Evolutionary conservation across 164 flowering plant species (phyloP).

Genomic region (Sedum album): DNA sequence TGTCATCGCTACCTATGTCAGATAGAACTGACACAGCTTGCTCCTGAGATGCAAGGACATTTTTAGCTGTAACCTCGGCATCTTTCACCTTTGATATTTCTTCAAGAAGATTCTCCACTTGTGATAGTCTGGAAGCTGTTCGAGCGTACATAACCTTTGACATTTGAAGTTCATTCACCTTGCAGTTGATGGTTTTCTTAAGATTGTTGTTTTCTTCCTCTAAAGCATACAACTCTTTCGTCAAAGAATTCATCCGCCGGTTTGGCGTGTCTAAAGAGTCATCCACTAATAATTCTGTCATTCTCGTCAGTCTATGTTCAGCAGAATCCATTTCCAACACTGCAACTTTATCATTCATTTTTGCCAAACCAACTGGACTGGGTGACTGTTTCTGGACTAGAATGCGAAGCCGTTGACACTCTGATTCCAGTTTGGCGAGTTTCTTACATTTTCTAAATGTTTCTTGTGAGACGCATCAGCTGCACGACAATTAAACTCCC

Average conservation of each 20-base stretch:
- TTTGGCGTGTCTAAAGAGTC: slow-evolving; percentile 20
- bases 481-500: slow-evolving; percentile 41
- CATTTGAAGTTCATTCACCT: slow-evolving; percentile 30
- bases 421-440: slow-evolving; percentile 52
- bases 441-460: slow-evolving; percentile 44
- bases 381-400: slow-evolving; percentile 50
- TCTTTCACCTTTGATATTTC: slow-evolving; percentile 18
- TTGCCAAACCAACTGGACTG: slow-evolving; percentile 45
- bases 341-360: slow-evolving; percentile 50
- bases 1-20: slow-evolving; percentile 43
- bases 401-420: slow-evolving; percentile 51
- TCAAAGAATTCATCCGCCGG: slow-evolving; percentile 22
- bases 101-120: slow-evolving; percentile 23
- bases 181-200: slow-evolving; percentile 29
- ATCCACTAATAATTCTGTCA: slow-evolving; percentile 23
- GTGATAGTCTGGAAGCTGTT: slow-evolving; percentile 26
- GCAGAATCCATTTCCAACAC: slow-evolving; percentile 26
- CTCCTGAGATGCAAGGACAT: slow-evolving; percentile 13
- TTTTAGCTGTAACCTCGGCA: slow-evolving; percentile 13
- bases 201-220: slow-evolving; percentile 51
- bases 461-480: slow-evolving; percentile 43
- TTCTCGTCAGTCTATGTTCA: slow-evolving; percentile 27
- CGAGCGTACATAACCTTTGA: slow-evolving; percentile 23
- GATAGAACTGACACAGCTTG: slow-evolving; percentile 26
- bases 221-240: slow-evolving; percentile 25